Base-by-base conservation (phyloP, 768 basidiomycete species). In the Tulasnella sp. region DNA sequence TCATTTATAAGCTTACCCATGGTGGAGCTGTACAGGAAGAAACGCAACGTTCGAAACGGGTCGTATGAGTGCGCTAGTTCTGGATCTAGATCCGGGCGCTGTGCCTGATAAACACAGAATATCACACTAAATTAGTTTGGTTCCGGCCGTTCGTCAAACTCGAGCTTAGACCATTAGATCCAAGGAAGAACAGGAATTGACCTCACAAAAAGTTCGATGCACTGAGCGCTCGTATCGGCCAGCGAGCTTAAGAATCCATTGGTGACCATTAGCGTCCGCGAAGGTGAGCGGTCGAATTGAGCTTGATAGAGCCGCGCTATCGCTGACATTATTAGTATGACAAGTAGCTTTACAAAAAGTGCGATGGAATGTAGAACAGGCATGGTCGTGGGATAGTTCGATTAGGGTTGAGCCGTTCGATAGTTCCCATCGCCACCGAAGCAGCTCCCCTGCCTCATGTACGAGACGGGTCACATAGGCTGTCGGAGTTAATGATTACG, bases 21-120 rank as follows among this genome's bases (percentile, higher is more conserved):
- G 34, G 81, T 79, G 62, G 87, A 77, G 0, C 93, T 93, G 68
- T 86, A 95, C 61, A 77, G 79, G 66, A 90, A 89, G 76, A 95
- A 97, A 26, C 91, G 82, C 27, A 85, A 67, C 0, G 91, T 94
- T 19, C 93, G 83, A 30, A 73, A 68, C 17, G 82, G 66, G 71
- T 95, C 90, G 70, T 86, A 94, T 2, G 56, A 29, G n/a, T 61
- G 67, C 10, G 58, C 51, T n/a, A 64, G 64, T 13, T 61, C 52
- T 3, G 54, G 26, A 38, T 56, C 42, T 15, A 38, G 15, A 38
- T 5, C 34, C 34, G 34, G 34, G 34, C 15, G 7, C 15, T 38
- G 34, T 38, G 34, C 15, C 34, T 38, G 34, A 38, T 38, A 5
- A 15, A 38, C 34, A n/a, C n/a, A n/a, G n/a, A n/a, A n/a, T n/a